A percentile compares a stretch with the other conserved stretches of the same genome.
Evolutionary conservation across 108 stramenopile genomes (phyloP).

Genomic region (Discostella pseudostelligera): DNA sequence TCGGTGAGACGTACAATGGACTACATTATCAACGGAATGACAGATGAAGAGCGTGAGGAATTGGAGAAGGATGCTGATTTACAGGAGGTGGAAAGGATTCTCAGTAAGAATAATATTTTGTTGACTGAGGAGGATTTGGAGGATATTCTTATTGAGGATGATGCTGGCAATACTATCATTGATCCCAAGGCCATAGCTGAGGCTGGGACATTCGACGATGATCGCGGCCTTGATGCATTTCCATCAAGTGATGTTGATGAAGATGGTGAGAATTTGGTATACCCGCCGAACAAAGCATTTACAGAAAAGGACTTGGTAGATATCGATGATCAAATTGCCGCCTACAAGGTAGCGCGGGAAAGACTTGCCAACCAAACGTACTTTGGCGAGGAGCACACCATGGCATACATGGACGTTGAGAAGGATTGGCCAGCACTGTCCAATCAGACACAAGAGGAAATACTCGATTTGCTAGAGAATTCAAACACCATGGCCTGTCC

Average conservation of each 20-base stretch:
- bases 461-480: constrained; percentile 51
- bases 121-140: constrained; percentile 55
- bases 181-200: constrained; percentile 26
- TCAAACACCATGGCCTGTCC: constrained; percentile 51
- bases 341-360: constrained; percentile 55
- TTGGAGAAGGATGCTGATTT: constrained; percentile 26
- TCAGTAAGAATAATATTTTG: constrained; percentile 21
- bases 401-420: constrained; percentile 50
- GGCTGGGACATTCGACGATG: constrained; percentile 33
- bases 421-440: constrained; percentile 44
- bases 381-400: constrained; percentile 58
- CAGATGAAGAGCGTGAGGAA: constrained; percentile 31
- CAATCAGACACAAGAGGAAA: constrained; percentile 47
- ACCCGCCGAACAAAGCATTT: constrained; percentile 42
- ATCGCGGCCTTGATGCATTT: constrained; percentile 65
- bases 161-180: constrained; percentile 19
- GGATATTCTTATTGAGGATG: constrained; percentile 52
- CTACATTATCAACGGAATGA: constrained; percentile 34
- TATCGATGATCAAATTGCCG: constrained; percentile 40
- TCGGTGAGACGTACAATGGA: constrained; percentile 18
- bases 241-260: constrained; percentile 27
- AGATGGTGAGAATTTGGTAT: constrained; percentile 41
- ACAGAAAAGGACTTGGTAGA: constrained; percentile 64
- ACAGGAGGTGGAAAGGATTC: constrained; percentile 26
- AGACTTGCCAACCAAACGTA: constrained; percentile 51